phyloP scores from a whole-genome alignment of 495 filamentous ascomycete genomes.

The Penicillium alfredii region DNA sequence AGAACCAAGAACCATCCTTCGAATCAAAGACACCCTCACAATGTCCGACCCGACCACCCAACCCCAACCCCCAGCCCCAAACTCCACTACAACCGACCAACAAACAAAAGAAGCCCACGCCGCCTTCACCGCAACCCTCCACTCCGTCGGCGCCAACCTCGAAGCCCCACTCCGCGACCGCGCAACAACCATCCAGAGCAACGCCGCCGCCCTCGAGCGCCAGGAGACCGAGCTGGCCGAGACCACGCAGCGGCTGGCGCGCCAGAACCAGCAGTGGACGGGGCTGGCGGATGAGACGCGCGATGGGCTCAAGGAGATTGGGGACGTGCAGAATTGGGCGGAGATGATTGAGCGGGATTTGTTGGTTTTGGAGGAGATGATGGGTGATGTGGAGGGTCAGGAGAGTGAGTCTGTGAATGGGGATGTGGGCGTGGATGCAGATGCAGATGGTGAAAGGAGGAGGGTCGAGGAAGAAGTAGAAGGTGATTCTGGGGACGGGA shows the following conservation, averaged over 20 bases:
- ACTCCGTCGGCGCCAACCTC: constrained; percentile 61
- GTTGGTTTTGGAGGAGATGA: constrained; percentile 78
- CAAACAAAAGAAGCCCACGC: constrained; percentile 56
- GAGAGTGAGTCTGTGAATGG: constrained; percentile 2
- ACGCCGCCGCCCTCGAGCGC: constrained; percentile 58
- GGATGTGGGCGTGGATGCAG: constrained; percentile 1
- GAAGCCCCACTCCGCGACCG: constrained; percentile 67
- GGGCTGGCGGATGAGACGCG: constrained; percentile 63
- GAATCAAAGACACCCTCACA: background rate
- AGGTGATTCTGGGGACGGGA: constrained; percentile 3
- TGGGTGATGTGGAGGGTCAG: constrained; percentile 51
- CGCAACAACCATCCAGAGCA: constrained; percentile 68
- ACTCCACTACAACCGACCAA: constrained; percentile 10
- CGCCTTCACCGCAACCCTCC: constrained; percentile 72
- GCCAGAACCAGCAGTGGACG: constrained; percentile 65
- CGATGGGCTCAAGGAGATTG: constrained; percentile 80
- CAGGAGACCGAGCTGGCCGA: constrained; percentile 67
- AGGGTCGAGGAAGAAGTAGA: constrained; percentile 3
- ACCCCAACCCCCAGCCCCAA: constrained; percentile 1
- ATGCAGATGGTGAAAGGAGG: background rate
- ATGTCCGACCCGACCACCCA: constrained; percentile 1
- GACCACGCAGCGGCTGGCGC: constrained; percentile 58
- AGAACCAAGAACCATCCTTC: background rate
- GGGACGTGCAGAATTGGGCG: constrained; percentile 96
- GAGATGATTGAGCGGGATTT: constrained; percentile 93